Evolutionary conservation across 2,329 filamentous ascomycete genomes (phyloP).

Genomic region (Colletotrichum liriopes): DNA sequence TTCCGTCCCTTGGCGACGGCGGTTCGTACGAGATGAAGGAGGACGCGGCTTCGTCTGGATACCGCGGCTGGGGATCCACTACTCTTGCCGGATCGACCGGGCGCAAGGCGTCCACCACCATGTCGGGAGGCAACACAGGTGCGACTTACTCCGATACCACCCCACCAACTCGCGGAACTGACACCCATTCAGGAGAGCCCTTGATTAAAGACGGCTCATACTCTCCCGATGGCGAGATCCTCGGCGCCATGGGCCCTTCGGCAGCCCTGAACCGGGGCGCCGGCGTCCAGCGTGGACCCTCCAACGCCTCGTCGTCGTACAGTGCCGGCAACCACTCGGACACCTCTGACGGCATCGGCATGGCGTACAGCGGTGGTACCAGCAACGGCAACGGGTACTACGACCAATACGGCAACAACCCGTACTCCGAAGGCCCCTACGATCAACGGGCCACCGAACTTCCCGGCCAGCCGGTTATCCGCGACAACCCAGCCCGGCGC

Average conservation of each 20-base stretch:
- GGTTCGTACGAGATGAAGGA: constrained; percentile 83
- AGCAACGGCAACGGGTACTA: constrained; percentile 65
- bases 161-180: constrained; percentile 79
- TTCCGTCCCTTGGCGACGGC: constrained; percentile 69
- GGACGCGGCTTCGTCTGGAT: constrained; percentile 79
- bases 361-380: constrained; percentile 57
- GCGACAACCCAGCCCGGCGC: constrained; percentile 91
- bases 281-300: constrained; percentile 89
- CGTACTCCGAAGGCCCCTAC: constrained; percentile 65
- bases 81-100: constrained; percentile 77
- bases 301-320: constrained; percentile 97
- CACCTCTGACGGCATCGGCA: constrained; percentile 69
- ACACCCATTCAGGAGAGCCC: constrained; percentile 79
- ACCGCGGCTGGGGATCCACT: constrained; percentile 94
- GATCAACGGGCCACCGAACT: constrained; percentile 59
- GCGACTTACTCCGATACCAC: constrained; percentile 81
- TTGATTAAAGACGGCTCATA: constrained; percentile 68
- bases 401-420: constrained; percentile 73
- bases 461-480: constrained; percentile 83
- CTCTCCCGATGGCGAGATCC: constrained; percentile 83
- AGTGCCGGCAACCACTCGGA: constrained; percentile 85
- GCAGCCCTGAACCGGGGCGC: constrained; percentile 74
- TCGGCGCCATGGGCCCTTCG: constrained; percentile 85
- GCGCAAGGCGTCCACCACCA: constrained; percentile 89
- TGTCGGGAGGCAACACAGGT: constrained; percentile 81